A percentile compares a stretch with the other conserved stretches of the same genome.
Conservation (phyloP, 371 early-diverging fungal species). For the Coemansia sp. region DNA sequence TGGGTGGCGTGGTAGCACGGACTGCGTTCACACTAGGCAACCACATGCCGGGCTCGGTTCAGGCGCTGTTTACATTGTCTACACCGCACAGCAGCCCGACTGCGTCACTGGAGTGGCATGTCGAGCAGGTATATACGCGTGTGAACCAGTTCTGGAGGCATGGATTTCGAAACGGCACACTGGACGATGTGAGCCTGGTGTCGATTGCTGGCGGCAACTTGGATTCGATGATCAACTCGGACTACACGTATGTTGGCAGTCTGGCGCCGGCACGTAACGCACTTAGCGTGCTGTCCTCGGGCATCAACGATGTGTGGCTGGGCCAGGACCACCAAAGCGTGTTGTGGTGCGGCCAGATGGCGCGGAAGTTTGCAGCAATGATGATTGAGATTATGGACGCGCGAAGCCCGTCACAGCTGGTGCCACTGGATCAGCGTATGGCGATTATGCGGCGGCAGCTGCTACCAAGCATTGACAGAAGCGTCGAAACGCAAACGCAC, state of each 20-base stretch:
- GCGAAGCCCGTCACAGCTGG: constrained; percentile 64
- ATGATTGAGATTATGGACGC: constrained; percentile 70
- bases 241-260: constrained; percentile 71
- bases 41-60: constrained; percentile 73
- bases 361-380: constrained; percentile 60
- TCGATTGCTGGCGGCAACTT: constrained; percentile 91
- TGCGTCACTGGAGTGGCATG: constrained; percentile 73
- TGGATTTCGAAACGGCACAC: constrained; percentile 52
- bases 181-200: constrained; percentile 67
- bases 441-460: constrained; percentile 60
- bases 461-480: constrained; percentile 60
- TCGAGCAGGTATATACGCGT: constrained; percentile 72
- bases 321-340: constrained; percentile 86
- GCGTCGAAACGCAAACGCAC: neutral
- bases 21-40: constrained; percentile 73
- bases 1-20: constrained; percentile 96
- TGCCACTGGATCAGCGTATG: constrained; percentile 66
- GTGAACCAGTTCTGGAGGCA: constrained; percentile 76
- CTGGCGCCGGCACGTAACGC: constrained; percentile 71
- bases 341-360: constrained; percentile 92
- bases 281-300: constrained; percentile 76
- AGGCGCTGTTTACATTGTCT: constrained; percentile 84
- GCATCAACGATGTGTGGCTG: constrained; percentile 86
- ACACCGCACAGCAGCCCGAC: constrained; percentile 91
- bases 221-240: constrained; percentile 82